Conservation (phyloP, 768 basidiomycete species). For the Kwoniella botswanensis region DNA sequence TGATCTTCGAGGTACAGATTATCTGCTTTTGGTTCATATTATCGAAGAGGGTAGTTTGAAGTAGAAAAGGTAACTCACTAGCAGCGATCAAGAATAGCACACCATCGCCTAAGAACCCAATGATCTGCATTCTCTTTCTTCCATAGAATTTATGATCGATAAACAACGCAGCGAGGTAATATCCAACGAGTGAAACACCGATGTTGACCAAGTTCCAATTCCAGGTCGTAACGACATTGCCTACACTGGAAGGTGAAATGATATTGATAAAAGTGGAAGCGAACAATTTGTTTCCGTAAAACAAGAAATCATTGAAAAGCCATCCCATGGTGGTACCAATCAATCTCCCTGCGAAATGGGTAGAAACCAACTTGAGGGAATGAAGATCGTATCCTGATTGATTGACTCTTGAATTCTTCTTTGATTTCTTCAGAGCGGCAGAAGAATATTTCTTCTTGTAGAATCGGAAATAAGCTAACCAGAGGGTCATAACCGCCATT, state of each 20-base stretch:
- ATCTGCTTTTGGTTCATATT: no score
- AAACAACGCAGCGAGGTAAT: constrained; percentile 59
- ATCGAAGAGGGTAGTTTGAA: no score
- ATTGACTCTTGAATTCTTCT: constrained; percentile 54
- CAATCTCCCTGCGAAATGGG: constrained; percentile 57
- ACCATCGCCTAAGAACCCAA: constrained; percentile 58
- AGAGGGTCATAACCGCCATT: constrained; percentile 60
- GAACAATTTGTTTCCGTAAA: constrained; percentile 60
- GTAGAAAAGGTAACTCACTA: constrained; percentile 27
- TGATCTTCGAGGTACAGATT: neutral
- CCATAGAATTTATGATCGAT: constrained; percentile 61
- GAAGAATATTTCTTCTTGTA: constrained; percentile 58
- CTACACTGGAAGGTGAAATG: constrained; percentile 55
- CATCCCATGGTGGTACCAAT: constrained; percentile 55
- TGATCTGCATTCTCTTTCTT: constrained; percentile 56
- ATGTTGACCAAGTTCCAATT: constrained; percentile 60
- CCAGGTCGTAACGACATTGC: constrained; percentile 58
- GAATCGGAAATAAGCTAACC: constrained; percentile 61
- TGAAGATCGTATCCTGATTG: constrained; percentile 59
- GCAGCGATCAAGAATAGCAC: constrained; percentile 55
- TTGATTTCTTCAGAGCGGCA: constrained; percentile 52
- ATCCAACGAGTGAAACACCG: constrained; percentile 59
- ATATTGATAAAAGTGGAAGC: constrained; percentile 59
- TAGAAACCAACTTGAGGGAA: constrained; percentile 56
- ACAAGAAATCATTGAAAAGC: constrained; percentile 60